Base-by-base conservation (phyloP, 2,329 filamentous ascomycete species). In the Nemania diffusa region DNA sequence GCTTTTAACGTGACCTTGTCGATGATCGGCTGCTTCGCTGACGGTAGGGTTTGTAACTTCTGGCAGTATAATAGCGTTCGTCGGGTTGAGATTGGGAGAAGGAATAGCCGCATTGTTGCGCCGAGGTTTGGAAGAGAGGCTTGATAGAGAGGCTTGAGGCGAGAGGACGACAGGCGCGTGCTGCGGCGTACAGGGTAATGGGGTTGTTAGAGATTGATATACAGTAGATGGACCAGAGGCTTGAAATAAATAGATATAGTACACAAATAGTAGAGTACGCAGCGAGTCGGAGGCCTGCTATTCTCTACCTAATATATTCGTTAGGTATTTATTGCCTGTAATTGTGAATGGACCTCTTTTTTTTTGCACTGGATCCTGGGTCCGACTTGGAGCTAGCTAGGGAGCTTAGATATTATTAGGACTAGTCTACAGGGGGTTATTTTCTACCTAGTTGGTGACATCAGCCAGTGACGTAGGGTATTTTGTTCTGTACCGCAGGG, bases 1-100 rank as follows among this genome's bases (percentile, higher is more conserved):
- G 92, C 93, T 76, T 90, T 92, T 73, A 83, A 82, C 56, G 91
- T 91, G 71, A 89, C 81, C 77, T 88, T 90, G 79, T 97, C 94
- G 67, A 91, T 77, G 73, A 88, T 81, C 22, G 85, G 85, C 76
- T 84, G 80, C 61, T 86, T 81, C 44, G 85, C 81, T 8, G 85
- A 79, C 42, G 85, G 80, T 55, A 88, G 83, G 59, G 84, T 81
- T 75, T 89, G 85, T 70, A 92, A 82, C 71, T 91, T 91, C 77
- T 97, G 92, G 81, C 93, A 97, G 84, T 97, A 98, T 75, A 99
- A 89, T 69, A 99, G 88, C 58, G 93, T 94, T 76, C 94, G 91
- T 77, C 92, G 89, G 72, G 94, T 97, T 67, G 95, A 97, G 75
- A 99, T 91, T 69, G 96, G 96, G 64, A 99, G 88, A 71, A 99